Base-by-base conservation (phyloP, 202 grass and related monocot species). In the Saccharum hybrid region DNA sequence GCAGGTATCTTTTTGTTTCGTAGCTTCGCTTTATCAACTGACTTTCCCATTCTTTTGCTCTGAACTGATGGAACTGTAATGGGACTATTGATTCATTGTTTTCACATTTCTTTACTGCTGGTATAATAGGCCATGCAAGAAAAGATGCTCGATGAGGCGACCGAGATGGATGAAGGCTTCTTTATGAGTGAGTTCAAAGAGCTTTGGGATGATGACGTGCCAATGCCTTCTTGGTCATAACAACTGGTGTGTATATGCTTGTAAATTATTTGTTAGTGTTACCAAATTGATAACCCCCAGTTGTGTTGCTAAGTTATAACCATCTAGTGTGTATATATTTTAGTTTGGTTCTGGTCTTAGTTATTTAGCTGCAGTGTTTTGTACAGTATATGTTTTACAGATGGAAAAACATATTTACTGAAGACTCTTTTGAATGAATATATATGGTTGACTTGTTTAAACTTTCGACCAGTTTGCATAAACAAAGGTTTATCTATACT, bases 121-220 rank as follows among this genome's bases (percentile, higher is more conserved):
- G 72, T 88, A 23, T 63, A 31, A 72, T 71, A 95, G 96, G 90
- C 89, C 51, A 85, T 87, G 81, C 83, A 98, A 76, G 93, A 93
- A 49, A 95, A 56, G 49, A 84, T 90, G 74, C 64, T 86, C 0
- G 90, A 89, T 41, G 89, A 89, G 26, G 83, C 86, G 18, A 71
- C 89, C 13, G 92, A 87, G 40, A 83, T 85, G 83, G 93, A 85
- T 30, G 88, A 94, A 56, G 83, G 83, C 31, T 90, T 94, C 79
- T 68, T 96, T 77, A 92, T 92, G 73, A 86, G 42, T 48, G 88
- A 91, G 38, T 82, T 96, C 74, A 69, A 84, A 94, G 88, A 98
- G 77, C 91, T 98, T 6, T 95, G 88, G 92, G 88, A 88, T 42
- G 90, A 91, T 16, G 92, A 90, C 71, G 70, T 80, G 61, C 69